phyloP scores from a whole-genome alignment of 495 filamentous ascomycete genomes.

The Sabuloglossum arenarium region DNA sequence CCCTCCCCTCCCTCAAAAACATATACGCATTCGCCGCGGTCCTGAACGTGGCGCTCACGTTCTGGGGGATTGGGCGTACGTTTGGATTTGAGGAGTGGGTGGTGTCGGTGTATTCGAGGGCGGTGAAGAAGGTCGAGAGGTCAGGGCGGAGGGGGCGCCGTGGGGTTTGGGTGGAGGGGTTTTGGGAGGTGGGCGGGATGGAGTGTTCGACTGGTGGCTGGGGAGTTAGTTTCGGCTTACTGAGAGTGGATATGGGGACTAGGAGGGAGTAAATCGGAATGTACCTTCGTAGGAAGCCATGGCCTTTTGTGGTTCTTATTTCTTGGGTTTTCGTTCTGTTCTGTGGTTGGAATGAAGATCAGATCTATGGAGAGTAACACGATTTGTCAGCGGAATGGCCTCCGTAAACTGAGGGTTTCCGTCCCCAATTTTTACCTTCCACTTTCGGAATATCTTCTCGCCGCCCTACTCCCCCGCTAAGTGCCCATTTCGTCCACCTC shows the following conservation, averaged over 20 bases:
- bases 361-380: no score
- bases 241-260: slow-evolving; percentile 3
- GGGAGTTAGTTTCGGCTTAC: neutral
- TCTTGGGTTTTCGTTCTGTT: no score
- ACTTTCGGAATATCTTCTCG: no score
- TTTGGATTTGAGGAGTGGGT: slow-evolving; percentile 33
- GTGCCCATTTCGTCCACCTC: no score
- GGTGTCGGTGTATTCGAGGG: slow-evolving; percentile 42
- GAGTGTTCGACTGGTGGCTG: slow-evolving; percentile 74
- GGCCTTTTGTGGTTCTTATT: no score
- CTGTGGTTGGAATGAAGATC: no score
- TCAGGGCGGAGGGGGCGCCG: slow-evolving; percentile 44
- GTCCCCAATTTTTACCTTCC: no score
- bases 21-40: slow-evolving; percentile 37
- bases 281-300: slow-evolving; percentile 40
- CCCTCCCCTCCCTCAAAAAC: slow-evolving; percentile 14
- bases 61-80: slow-evolving; percentile 48
- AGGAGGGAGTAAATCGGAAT: neutral
- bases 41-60: slow-evolving; percentile 43
- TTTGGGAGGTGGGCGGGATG: slow-evolving; percentile 22
- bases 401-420: no score
- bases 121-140: slow-evolving; percentile 72
- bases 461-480: no score
- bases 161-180: slow-evolving; percentile 19
- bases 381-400: no score